Evolutionary conservation across 805 yeast species (phyloP).

Genomic region (Cyberlindnera maclurae): DNA sequence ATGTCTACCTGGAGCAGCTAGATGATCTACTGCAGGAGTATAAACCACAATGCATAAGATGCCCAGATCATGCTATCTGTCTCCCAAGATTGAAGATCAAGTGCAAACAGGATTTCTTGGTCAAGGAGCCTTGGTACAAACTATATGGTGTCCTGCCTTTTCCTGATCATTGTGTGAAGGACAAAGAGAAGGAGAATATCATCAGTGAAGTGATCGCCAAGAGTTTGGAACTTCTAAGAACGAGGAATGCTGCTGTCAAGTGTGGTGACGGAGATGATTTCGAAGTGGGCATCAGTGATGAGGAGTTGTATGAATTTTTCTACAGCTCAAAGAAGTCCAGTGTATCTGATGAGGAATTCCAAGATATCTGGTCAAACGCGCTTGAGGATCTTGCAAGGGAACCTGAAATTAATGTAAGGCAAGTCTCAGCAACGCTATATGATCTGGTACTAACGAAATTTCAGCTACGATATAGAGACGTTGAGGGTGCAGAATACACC

Average conservation of each 20-base stretch:
- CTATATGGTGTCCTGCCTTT: conserved; percentile 53
- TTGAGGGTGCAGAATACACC: conserved; percentile 36
- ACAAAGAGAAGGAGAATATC: conserved; percentile 62
- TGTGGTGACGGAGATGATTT: conserved; percentile 48
- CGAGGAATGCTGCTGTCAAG: conserved; percentile 55
- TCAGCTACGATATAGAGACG: conserved; percentile 23
- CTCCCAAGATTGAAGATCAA: conserved; percentile 48
- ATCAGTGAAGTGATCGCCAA: conserved; percentile 59
- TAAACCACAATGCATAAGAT: conserved; percentile 61
- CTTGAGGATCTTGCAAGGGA: conserved; percentile 52
- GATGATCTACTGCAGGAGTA: conserved; percentile 41
- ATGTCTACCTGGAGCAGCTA: conserved; percentile 26
- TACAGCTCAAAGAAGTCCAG: conserved; percentile 26
- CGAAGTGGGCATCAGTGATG: conserved; percentile 43
- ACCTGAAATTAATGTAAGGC: conserved; percentile 74
- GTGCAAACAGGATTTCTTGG: conserved; percentile 65
- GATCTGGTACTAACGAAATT: conserved; percentile 19
- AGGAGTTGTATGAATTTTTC: conserved; percentile 47
- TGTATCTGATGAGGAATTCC: conserved; percentile 52
- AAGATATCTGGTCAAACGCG: conserved; percentile 68
- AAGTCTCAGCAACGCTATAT: conserved; percentile 33
- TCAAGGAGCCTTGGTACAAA: conserved; percentile 44
- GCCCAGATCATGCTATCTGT: conserved; percentile 81
- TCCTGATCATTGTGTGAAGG: conserved; percentile 63
- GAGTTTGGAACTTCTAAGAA: conserved; percentile 57